Evolutionary conservation across 2,329 filamentous ascomycete genomes (phyloP).

Genomic region (Fusarium tjaetaba): DNA sequence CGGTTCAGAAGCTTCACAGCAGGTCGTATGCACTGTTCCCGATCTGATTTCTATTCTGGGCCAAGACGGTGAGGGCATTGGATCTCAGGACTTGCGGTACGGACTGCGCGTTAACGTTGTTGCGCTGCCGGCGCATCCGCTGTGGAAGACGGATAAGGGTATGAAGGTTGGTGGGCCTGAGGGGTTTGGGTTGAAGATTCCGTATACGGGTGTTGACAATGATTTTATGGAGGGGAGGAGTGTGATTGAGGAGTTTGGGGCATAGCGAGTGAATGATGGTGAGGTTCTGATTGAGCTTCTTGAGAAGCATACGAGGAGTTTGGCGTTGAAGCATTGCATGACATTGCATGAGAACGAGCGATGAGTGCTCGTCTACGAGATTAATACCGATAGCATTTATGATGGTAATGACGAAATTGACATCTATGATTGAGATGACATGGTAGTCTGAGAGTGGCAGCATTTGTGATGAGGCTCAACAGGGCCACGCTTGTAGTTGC

Average conservation of each 20-base stretch:
- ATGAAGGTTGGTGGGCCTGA: conserved; percentile 49
- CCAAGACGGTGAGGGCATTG: conserved; percentile 60
- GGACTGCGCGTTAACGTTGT: conserved; percentile 62
- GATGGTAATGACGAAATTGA: not conserved
- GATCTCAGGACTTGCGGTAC: conserved; percentile 61
- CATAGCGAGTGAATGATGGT: conserved; percentile 1
- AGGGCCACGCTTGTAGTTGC: not conserved
- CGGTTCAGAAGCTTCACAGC: conserved; percentile 43
- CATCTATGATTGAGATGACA: not conserved
- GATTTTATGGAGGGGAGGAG: conserved; percentile 58
- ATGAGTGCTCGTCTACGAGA: not conserved
- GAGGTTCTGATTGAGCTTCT: not conserved
- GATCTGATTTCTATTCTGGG: conserved; percentile 51
- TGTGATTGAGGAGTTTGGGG: conserved; percentile 61
- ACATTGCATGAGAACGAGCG: not conserved
- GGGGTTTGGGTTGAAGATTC: conserved; percentile 48
- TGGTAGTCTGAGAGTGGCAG: not conserved
- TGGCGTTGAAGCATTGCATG: not conserved
- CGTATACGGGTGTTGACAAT: conserved; percentile 43
- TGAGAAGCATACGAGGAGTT: not conserved
- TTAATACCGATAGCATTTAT: not conserved
- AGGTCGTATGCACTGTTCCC: conserved; percentile 50
- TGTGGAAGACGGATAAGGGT: conserved; percentile 56
- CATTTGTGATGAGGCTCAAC: not conserved
- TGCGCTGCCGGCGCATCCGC: conserved; percentile 58